Evolutionary conservation across 1,139 yeast species (phyloP).

Genomic region (Meyerozyma elateridarum): DNA sequence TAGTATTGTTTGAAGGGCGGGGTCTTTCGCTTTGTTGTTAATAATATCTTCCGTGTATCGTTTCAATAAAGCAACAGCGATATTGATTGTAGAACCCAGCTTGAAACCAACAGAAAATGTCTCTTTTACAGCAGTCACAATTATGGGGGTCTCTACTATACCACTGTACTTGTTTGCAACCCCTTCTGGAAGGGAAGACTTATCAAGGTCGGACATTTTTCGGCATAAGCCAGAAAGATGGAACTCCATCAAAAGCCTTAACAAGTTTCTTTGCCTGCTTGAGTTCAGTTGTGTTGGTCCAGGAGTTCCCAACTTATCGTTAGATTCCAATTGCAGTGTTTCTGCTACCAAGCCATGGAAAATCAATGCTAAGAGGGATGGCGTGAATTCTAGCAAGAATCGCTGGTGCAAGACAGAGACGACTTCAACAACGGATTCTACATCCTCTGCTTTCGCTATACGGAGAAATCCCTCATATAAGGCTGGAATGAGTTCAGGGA

Average conservation of each 20-base stretch:
- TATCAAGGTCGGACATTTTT: constrained; percentile 30
- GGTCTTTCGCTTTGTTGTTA: too few relatives aligned
- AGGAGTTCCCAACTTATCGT: constrained; percentile 11
- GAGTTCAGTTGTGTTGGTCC: constrained; percentile 33
- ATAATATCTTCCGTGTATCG: constrained; percentile 27
- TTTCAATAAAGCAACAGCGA: constrained; percentile 50
- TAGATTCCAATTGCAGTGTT: constrained; percentile 25
- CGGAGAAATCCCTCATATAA: constrained; percentile 59
- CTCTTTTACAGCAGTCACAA: constrained; percentile 51
- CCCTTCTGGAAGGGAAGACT: constrained; percentile 22
- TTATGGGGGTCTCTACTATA: constrained; percentile 29
- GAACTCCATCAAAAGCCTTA: constrained; percentile 59
- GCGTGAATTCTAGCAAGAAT: constrained; percentile 52
- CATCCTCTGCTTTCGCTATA: constrained; percentile 54
- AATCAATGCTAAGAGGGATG: constrained; percentile 44
- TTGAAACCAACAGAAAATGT: constrained; percentile 46
- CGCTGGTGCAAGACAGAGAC: constrained; percentile 76
- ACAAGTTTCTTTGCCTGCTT: constrained; percentile 46
- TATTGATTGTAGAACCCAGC: constrained; percentile 41
- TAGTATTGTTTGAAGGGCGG: constrained; percentile 40
- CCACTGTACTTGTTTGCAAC: constrained; percentile 18
- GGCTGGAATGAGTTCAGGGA: constrained; percentile 65
- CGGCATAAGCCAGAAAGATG: constrained; percentile 57
- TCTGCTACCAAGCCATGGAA: constrained; percentile 34
- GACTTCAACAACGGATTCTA: constrained; percentile 61